Conservation (phyloP, 768 basidiomycete genomes). For the Agrocybe praecox region DNA sequence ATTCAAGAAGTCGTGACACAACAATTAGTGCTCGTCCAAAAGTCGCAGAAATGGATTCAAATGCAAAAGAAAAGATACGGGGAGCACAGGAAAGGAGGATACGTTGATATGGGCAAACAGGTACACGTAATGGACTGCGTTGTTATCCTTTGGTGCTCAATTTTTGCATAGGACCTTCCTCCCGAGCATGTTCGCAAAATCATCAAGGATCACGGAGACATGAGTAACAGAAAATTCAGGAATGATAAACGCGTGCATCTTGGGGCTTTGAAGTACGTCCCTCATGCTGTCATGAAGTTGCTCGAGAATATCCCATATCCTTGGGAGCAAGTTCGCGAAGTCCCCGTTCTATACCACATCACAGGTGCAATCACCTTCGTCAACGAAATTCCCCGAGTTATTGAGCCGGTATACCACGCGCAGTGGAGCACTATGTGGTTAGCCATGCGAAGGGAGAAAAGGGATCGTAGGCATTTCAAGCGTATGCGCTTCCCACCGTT, state of each 20-base stretch:
- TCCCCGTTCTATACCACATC: slow-evolving; percentile 97
- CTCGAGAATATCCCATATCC: slow-evolving; percentile 98
- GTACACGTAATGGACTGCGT: slow-evolving; percentile 41
- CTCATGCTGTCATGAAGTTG: slow-evolving; percentile 98
- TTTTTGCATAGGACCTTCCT: slow-evolving; percentile 75
- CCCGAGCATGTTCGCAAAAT: slow-evolving; percentile 99
- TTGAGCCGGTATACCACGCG: slow-evolving; percentile 97
- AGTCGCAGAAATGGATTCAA: slow-evolving; percentile 95
- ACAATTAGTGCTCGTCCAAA: slow-evolving; percentile 71
- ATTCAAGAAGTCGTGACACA: slow-evolving; percentile 21
- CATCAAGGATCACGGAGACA: slow-evolving; percentile 99
- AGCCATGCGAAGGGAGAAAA: slow-evolving; percentile 98
- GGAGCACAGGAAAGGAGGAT: slow-evolving; percentile 87
- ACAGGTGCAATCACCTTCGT: slow-evolving; percentile 99
- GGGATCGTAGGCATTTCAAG: slow-evolving; percentile 98
- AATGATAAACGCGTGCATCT: slow-evolving; percentile 99
- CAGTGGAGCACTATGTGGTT: slow-evolving; percentile 99
- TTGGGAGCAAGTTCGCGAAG: slow-evolving; percentile 99
- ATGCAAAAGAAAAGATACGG: slow-evolving; percentile 94
- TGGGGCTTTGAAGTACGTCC: slow-evolving; percentile 97
- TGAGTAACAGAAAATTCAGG: slow-evolving; percentile 99
- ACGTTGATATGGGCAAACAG: slow-evolving; percentile 92
- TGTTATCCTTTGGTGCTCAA: slow-evolving; percentile 18
- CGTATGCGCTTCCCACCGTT: slow-evolving; percentile 99
- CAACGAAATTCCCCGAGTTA: slow-evolving; percentile 95